A percentile compares a stretch with the other conserved stretches of the same genome.
phyloP scores from a whole-genome alignment of 1,284 basidiomycete genomes.

The Chalciporus sp. region DNA sequence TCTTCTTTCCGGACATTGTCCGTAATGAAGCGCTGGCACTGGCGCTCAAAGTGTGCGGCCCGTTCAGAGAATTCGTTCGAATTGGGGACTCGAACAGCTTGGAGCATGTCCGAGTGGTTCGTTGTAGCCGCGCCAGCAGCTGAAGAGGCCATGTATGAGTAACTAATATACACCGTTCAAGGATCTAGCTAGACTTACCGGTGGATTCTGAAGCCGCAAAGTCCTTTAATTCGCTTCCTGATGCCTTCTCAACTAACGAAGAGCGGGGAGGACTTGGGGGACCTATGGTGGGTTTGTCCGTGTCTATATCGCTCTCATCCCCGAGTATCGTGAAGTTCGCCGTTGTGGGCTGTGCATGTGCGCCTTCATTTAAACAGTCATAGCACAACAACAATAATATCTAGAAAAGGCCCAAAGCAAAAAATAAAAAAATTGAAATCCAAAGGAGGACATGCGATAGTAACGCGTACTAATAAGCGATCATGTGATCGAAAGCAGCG shows the following conservation, averaged over 20 bases:
- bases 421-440: too few relatives aligned
- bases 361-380: too few relatives aligned
- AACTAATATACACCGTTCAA: too few relatives aligned
- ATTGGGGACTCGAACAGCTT: background rate
- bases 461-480: background rate
- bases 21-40: constrained; percentile 3
- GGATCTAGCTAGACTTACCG: constrained; percentile 1
- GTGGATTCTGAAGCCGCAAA: background rate
- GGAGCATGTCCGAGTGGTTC: background rate
- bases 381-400: background rate
- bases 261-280: background rate
- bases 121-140: background rate
- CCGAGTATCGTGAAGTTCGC: background rate
- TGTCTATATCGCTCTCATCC: constrained; percentile 1
- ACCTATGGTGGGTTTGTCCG: background rate
- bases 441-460: too few relatives aligned
- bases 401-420: too few relatives aligned
- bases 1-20: constrained; percentile 5
- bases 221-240: background rate
- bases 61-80: background rate
- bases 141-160: background rate
- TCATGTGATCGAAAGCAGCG: constrained; percentile 20
- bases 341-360: too few relatives aligned
- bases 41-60: constrained; percentile 5
- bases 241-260: background rate